Evolutionary conservation across 2,329 filamentous ascomycete genomes (phyloP), one percentile per base, ranked within the genome.

Genomic region (Colletotrichum paranaense): DNA sequence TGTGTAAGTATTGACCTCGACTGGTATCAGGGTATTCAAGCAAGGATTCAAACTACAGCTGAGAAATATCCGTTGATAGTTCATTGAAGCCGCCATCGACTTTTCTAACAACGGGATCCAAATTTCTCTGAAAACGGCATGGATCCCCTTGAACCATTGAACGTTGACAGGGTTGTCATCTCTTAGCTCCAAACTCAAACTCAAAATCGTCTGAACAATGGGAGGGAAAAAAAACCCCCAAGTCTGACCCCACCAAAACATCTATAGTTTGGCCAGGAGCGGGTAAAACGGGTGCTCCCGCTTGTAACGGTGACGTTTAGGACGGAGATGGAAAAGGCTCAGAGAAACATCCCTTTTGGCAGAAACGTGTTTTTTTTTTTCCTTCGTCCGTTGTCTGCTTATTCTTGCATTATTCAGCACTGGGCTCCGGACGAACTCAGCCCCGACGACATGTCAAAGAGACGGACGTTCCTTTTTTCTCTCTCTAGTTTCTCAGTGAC

Each of bases 151-250:
- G 14, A 22, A 19, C 49, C n/a, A 3, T 38, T 11, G 28, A 53
- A 16, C 28, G 62, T 11, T 38, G 62, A 32, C 62, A 64, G 30
- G 62, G 62, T 49, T 28, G 46, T 63, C 46, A 16, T 42, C 24
- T n/a, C 35, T 64, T 64, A 64, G 49, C 62, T 64, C 30, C 52
- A 64, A 55, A 64, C 62, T 55, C 52, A 64, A 55, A 64, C 62
- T 55, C 30, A 55, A 55, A 55, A 38, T n/a, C 62, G 30, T 63
- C 42, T 46, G 9, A 62, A 62, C 35, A 11, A 12, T 9, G 35
- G 38, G 53, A 56, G 11, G n/a, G 12, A 8, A 49, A 19, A 42
- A 42, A 42, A 42, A 1, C 12, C 12, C 19, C 6, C 19, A 49
- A 19, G 16, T 42, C 12, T 22, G 8, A 35, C 58, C 58, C 46